Evolutionary conservation across 2,329 filamentous ascomycete genomes (phyloP), one percentile per base, ranked within the genome.

Genomic region (Diaporthe ilicicola): DNA sequence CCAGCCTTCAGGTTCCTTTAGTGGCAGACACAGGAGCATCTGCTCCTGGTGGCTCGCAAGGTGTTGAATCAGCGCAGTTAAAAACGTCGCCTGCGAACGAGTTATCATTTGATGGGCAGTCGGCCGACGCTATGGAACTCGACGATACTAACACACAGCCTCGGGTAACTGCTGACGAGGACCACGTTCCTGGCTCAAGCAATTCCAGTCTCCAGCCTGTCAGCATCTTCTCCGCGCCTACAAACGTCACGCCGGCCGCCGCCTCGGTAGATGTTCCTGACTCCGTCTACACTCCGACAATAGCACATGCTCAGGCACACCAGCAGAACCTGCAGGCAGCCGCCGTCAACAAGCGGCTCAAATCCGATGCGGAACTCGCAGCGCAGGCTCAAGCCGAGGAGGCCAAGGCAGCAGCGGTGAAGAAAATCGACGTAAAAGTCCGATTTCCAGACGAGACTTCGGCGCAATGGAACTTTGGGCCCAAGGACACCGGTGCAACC

Each of bases 391-490:
- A 88, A 6, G 90, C 89, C 27, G 90, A 91, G 66, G 88, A 89
- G 56, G 90, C 91, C 37, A 91, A 86, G 73, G 83, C 94, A 1
- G 87, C 91, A 6, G 86, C 88, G 6, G 86, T 95, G 72, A 89
- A 88, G 64, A 88, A 89, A 39, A 88, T 97, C 39, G 87, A 90
- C 34, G 86, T 98, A 74, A 94, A 93, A 74, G 88, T 98, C 61
- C 92, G 95, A 32, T 95, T 98, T 76, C 95, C 95, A 0, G 95
- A 98, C 78, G 93, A 95, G 75, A 93, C 91, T 70, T 90, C 91
- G 67, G 89, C 94, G 39, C 89, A 94, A 65, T 91, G 91, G 82
- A 87, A 86, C n/a, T 90, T 97, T 74, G 87, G 86, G 1, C 89
- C 90, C 24, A 79, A 84, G 1, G 91, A 95, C 67, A 94, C 93